Conservation (phyloP, 1,139 yeast species). For the Petasospora rhodanensis region DNA sequence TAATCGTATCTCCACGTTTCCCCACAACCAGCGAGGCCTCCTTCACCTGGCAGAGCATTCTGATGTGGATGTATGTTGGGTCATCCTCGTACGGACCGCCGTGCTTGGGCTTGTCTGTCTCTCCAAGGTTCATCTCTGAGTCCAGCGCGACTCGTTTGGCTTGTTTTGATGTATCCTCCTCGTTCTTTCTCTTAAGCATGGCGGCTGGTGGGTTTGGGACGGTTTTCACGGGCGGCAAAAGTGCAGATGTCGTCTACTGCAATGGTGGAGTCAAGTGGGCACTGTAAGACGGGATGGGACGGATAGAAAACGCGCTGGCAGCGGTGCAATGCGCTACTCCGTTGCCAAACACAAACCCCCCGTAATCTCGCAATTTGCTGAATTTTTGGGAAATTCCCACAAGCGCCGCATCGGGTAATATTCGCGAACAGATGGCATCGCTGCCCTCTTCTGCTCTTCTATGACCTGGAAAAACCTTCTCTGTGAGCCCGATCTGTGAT, state of each 20-base stretch:
- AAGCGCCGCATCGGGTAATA: background rate
- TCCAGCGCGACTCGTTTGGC: slow-evolving; percentile 69
- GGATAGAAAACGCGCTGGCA: too few relatives aligned
- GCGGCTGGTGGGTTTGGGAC: background rate
- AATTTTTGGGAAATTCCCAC: background rate
- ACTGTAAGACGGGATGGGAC: too few relatives aligned
- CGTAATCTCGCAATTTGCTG: too few relatives aligned
- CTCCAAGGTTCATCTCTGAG: slow-evolving; percentile 35
- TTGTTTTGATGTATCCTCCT: slow-evolving; percentile 30
- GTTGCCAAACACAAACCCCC: too few relatives aligned
- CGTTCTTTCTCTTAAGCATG: slow-evolving; percentile 67
- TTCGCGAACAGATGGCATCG: background rate
- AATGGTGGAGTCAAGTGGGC: too few relatives aligned
- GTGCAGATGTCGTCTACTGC: too few relatives aligned
- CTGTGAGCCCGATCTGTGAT: too few relatives aligned
- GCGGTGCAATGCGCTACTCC: too few relatives aligned
- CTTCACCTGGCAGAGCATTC: slow-evolving; percentile 74
- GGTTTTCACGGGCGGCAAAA: too few relatives aligned
- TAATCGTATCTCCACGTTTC: slow-evolving; percentile 69
- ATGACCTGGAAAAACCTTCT: too few relatives aligned
- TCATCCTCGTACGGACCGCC: slow-evolving; percentile 3
- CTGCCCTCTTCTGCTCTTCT: slow-evolving; percentile 1
- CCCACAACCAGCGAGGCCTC: slow-evolving; percentile 79
- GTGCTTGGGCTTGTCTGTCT: background rate
- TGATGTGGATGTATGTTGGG: slow-evolving; percentile 51